These are phyloP conservation scores for Fusarium setosum DNA, from an alignment of 2,329 filamentous ascomycete genomes.

Conservation along the genomic window DNA sequence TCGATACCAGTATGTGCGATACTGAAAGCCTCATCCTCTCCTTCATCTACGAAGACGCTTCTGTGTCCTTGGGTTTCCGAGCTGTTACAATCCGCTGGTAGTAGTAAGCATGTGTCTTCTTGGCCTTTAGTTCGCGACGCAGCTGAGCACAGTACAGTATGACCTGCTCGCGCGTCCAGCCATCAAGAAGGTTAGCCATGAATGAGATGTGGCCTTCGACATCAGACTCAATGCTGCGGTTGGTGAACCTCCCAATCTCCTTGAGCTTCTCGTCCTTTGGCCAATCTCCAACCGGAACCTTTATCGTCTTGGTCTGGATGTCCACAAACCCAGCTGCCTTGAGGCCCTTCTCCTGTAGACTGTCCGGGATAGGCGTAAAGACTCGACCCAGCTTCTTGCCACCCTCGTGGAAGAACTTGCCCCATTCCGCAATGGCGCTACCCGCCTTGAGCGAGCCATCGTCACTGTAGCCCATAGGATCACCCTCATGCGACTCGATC, in stretches of 20 bases:
- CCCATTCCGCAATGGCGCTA: constrained; percentile 43
- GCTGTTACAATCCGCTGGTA: constrained; percentile 42
- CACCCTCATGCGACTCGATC: constrained; percentile 48
- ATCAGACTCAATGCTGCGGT: constrained; percentile 48
- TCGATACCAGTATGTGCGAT: not conserved
- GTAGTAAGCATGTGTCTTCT: constrained; percentile 45
- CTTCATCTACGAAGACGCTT: not conserved
- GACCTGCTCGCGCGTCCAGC: constrained; percentile 49
- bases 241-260: constrained; percentile 41
- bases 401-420: constrained; percentile 42
- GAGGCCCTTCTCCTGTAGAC: constrained; percentile 32
- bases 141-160: constrained; percentile 47
- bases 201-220: constrained; percentile 48
- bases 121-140: constrained; percentile 43
- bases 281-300: constrained; percentile 36
- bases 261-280: constrained; percentile 28
- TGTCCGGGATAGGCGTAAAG: constrained; percentile 30
- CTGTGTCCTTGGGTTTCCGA: constrained; percentile 22
- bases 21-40: not conserved
- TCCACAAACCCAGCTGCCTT: constrained; percentile 34
- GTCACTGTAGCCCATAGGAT: constrained; percentile 41
- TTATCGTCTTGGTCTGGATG: constrained; percentile 33
- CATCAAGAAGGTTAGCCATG: constrained; percentile 48
- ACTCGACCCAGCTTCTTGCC: constrained; percentile 46
- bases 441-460: constrained; percentile 44